phyloP scores from a whole-genome alignment of 2,329 filamentous ascomycete genomes.

The Tolypocladium capitatum region DNA sequence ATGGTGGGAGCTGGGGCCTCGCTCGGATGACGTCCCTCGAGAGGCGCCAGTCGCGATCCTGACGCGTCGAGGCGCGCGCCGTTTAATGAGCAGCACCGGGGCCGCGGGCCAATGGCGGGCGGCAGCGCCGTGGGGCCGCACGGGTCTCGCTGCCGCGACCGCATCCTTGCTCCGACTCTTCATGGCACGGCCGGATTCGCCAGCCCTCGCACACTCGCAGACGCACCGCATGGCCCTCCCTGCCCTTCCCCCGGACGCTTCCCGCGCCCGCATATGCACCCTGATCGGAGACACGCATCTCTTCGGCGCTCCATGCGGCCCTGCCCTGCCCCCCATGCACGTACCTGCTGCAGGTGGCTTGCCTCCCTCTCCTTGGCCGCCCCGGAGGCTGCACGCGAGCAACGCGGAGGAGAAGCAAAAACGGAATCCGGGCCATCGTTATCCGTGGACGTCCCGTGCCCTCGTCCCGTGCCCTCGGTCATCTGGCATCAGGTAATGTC shows the following conservation, averaged over 20 bases:
- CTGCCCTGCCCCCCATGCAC: no score
- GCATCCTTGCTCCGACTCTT: no score
- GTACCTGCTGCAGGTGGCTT: not conserved
- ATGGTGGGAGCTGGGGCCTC: no score
- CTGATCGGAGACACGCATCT: not conserved
- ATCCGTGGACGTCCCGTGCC: no score
- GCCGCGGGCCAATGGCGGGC: not conserved
- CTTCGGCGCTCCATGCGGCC: not conserved
- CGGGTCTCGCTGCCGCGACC: no score
- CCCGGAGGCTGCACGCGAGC: not conserved
- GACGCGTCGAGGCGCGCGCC: not conserved
- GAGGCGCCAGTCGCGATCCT: not conserved
- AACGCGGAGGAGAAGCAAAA: not conserved
- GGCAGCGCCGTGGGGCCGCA: not conserved
- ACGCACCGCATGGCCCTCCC: no score
- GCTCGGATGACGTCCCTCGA: no score
- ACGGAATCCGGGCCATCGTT: not conserved
- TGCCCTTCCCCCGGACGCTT: no score
- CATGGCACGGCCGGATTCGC: no score
- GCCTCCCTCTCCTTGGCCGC: not conserved
- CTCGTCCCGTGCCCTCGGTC: no score
- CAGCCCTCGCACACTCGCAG: no score
- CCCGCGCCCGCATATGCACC: not conserved
- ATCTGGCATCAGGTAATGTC: no score
- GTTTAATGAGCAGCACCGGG: not conserved